These are phyloP conservation scores for Panicum miliaceum DNA, from an alignment of 176 grass and related monocot species.

Conservation along the genomic window DNA sequence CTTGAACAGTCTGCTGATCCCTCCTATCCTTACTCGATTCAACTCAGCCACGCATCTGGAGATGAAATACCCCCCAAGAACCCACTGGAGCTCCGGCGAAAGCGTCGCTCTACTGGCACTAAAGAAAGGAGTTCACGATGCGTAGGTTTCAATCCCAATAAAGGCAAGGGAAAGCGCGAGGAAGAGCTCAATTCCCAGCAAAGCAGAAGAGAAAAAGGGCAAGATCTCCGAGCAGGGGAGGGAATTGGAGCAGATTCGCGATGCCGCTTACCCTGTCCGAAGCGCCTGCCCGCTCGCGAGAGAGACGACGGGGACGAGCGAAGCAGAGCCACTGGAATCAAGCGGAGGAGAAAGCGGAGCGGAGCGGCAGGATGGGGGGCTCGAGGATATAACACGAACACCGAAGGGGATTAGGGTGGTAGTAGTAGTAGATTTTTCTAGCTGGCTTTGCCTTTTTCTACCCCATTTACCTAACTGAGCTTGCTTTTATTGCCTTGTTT, in stretches of 20 bases:
- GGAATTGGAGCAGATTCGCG: conserved; percentile 26
- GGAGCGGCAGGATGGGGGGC: conserved; percentile 28
- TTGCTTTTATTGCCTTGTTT: conserved; percentile 45
- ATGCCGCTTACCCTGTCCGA: conserved; percentile 26
- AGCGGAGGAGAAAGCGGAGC: conserved; percentile 8
- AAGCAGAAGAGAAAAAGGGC: conserved; percentile 17
- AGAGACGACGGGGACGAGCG: not conserved
- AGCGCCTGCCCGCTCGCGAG: not conserved
- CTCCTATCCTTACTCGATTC: conserved; percentile 17
- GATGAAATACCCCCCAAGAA: not conserved
- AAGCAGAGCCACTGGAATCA: conserved; percentile 39
- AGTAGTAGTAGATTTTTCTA: conserved; percentile 30
- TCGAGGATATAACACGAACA: conserved; percentile 53
- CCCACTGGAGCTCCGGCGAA: not conserved
- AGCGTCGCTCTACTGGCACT: not conserved
- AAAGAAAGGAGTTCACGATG: not conserved
- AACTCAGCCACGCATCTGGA: not conserved
- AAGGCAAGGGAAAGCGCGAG: conserved; percentile 12
- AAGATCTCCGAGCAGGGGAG: conserved; percentile 11
- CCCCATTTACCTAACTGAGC: conserved; percentile 35
- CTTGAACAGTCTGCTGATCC: not conserved
- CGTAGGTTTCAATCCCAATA: conserved; percentile 42
- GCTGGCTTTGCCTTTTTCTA: conserved; percentile 14
- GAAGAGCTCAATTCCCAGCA: conserved; percentile 44
- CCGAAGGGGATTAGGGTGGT: conserved; percentile 30